phyloP scores from a whole-genome alignment of 257 asterid species.

The Oldenlandia corymbosa region DNA sequence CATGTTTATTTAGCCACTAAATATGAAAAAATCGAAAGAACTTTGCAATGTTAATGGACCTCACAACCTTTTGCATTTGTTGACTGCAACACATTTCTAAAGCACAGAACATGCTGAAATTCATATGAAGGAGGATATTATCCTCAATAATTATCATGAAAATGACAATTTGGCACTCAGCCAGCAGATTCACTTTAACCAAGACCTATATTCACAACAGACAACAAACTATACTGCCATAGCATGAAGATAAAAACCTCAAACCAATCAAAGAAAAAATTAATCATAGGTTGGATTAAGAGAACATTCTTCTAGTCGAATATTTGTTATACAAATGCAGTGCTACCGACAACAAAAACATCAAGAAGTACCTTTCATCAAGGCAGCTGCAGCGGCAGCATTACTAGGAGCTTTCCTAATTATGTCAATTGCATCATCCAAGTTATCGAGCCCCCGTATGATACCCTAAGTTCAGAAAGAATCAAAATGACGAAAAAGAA shows the following conservation, averaged over 20 bases:
- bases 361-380: conserved; percentile 57
- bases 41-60: not conserved
- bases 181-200: not conserved
- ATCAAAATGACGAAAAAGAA: conserved; percentile 2
- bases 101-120: not conserved
- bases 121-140: not conserved
- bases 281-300: no score
- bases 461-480: conserved; percentile 59
- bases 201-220: not conserved
- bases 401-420: conserved; percentile 77
- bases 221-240: no score
- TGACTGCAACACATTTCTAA: not conserved
- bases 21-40: not conserved
- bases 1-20: not conserved
- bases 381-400: conserved; percentile 47
- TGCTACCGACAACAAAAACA: not conserved
- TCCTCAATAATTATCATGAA: not conserved
- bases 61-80: not conserved
- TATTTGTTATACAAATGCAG: not conserved
- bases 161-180: not conserved
- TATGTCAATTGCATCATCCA: conserved; percentile 64
- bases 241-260: no score
- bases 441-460: conserved; percentile 73
- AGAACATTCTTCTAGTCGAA: no score
- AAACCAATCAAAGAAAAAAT: not conserved